phyloP scores from a whole-genome alignment of 257 asterid genomes.

The Thymus mandschuricus region DNA sequence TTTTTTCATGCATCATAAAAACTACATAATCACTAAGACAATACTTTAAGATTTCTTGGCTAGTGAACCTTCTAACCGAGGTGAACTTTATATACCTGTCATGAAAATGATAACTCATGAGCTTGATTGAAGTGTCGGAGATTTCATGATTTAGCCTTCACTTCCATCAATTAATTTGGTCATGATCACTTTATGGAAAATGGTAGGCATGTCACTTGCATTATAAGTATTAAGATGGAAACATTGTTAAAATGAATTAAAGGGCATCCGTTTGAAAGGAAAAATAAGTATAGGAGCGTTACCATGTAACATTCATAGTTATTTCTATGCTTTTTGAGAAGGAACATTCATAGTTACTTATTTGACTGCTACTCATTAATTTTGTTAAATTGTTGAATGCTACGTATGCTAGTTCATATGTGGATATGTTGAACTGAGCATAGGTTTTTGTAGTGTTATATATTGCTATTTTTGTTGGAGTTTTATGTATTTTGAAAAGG shows the following conservation, averaged over 20 bases:
- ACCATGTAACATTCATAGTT: too few species aligned
- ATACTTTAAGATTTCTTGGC: neutral
- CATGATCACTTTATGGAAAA: neutral
- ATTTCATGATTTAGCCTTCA: neutral
- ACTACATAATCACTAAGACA: neutral
- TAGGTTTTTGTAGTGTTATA: neutral
- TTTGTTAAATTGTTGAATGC: too few species aligned
- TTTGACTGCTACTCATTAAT: neutral
- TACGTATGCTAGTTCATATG: neutral
- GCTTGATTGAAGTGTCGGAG: neutral
- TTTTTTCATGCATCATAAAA: neutral
- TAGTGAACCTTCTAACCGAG: neutral
- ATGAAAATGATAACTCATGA: neutral
- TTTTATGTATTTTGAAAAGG: neutral
- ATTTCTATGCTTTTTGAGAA: neutral
- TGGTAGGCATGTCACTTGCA: neutral
- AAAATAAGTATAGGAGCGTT: neutral
- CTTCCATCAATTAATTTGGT: neutral
- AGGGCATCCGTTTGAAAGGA: neutral
- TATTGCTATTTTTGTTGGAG: neutral
- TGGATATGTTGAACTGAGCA: neutral
- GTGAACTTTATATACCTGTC: neutral
- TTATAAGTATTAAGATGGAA: neutral
- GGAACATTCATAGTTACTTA: neutral
- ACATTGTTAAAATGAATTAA: neutral